Percentiles rank a stretch among this genome's conserved stretches.
phyloP scores from a whole-genome alignment of 106 monocot species.

The Phalaenopsis equestris region DNA sequence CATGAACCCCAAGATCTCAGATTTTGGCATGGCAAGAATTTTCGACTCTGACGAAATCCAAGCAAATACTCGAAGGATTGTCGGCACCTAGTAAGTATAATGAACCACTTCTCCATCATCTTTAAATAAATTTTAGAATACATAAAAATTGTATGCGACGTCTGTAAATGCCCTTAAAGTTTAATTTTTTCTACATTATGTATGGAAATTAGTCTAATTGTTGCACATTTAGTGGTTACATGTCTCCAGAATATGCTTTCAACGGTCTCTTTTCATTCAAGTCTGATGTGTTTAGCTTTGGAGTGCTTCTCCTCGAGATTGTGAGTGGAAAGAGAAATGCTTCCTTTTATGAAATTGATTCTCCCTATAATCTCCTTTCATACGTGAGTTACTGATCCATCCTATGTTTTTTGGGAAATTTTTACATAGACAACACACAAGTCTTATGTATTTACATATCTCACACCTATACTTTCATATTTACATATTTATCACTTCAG shows the following conservation, averaged over 20 bases:
- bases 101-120: no score
- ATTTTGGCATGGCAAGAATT: slow-evolving; percentile 37
- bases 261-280: slow-evolving; percentile 22
- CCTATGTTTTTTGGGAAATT: no score
- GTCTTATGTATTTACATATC: no score
- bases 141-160: no score
- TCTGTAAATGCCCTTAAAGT: no score
- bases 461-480: no score
- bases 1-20: slow-evolving; percentile 35
- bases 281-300: slow-evolving; percentile 30
- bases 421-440: no score
- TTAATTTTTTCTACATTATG: no score
- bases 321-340: slow-evolving; percentile 19
- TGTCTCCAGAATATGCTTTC: slow-evolving; percentile 31
- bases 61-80: slow-evolving; percentile 16
- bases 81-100: slow-evolving; percentile 27
- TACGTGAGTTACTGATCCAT: slow-evolving; percentile 11
- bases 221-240: slow-evolving; percentile 21
- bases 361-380: slow-evolving; percentile 12
- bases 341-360: not conserved
- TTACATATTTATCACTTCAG: no score
- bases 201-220: no score
- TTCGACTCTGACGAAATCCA: slow-evolving; percentile 15
- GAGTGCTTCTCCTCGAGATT: slow-evolving; percentile 24
- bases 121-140: no score